Evolutionary conservation across 495 filamentous ascomycete genomes (phyloP), one percentile per base, ranked within the genome.

Genomic region (Aspergillus diversus): DNA sequence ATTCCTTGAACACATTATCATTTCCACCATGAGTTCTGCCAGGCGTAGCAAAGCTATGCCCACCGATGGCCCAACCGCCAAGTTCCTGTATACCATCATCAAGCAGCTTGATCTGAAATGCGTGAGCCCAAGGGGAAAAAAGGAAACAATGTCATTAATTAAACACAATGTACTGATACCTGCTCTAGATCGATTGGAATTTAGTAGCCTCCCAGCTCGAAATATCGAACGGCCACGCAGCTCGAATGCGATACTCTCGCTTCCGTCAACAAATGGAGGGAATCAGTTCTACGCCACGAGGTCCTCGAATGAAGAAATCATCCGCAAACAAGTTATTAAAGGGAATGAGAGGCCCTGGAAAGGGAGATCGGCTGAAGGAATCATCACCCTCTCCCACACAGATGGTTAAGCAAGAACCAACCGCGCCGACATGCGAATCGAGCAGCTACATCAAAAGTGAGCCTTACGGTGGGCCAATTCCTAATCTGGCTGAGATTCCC

Each of bases 181-280:
- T 43, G 39, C 16, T 39, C 13, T 55, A 92, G 90, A 86, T 92
- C 66, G 86, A 93, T 71, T 93, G 90, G 90, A 87, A 83, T 64
- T 72, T 80, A 58, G 89, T 93, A 31, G 89, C 90, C 31, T 60
- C 73, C 7, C 79, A 88, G 49, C 71, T 82, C 3, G 79, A 83
- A 57, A 90, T 92, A 60, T 89, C 89, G 64, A 93, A 92, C 69
- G 90, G 89, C 68, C 90, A 93, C 73, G 90, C 90, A 8, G 89
- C 90, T 34, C 88, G 90, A 50, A 93, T 93, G 90, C 88, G 90
- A 37, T 93, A 85, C 73, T 87, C 86, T 21, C 86, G 90, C 46
- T 91, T 92, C 77, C 78, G 77, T 60, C 78, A 82, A 61, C 82
- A 86, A 55, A 86, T 87, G 80, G 85, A 87, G 60, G 81, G 81